Evolutionary conservation across 345 rosid species (phyloP).

Genomic region (Firmiana major): DNA sequence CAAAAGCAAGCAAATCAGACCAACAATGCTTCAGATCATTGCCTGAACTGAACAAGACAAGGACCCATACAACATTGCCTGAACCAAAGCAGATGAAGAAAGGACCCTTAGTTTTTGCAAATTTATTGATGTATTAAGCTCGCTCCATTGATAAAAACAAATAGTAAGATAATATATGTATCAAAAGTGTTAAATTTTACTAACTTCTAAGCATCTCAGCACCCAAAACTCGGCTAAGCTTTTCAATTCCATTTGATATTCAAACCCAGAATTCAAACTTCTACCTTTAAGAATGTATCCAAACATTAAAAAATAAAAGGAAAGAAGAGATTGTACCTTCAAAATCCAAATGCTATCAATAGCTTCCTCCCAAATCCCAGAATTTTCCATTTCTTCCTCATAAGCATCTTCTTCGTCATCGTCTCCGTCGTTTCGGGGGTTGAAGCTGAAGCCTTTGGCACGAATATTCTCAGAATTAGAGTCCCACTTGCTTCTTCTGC

Average conservation of each 20-base stretch:
- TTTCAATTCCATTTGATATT: background rate
- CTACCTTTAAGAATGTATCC: background rate
- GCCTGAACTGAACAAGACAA: background rate
- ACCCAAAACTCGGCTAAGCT: background rate
- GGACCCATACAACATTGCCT: background rate
- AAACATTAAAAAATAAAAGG: background rate
- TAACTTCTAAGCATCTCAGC: too few species aligned
- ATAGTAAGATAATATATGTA: background rate
- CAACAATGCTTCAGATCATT: background rate
- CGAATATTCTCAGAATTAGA: slow-evolving; percentile 26
- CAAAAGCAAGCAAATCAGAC: background rate
- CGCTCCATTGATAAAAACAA: background rate
- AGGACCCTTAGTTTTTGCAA: background rate
- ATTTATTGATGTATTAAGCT: background rate
- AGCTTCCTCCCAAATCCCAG: slow-evolving; percentile 32
- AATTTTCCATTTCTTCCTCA: slow-evolving; percentile 2
- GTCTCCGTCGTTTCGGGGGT: background rate
- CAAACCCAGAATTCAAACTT: background rate
- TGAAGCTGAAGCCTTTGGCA: slow-evolving; percentile 22
- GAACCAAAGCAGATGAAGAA: background rate
- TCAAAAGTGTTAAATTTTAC: too few species aligned
- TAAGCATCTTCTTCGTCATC: slow-evolving; percentile 7
- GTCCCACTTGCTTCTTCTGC: slow-evolving; percentile 23
- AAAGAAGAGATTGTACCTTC: slow-evolving; percentile 26
- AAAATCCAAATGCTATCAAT: slow-evolving; percentile 43